Evolutionary conservation across 164 flowering plant genomes (phyloP), one percentile per base, ranked within the genome.

Genomic region (Annona cherimola): DNA sequence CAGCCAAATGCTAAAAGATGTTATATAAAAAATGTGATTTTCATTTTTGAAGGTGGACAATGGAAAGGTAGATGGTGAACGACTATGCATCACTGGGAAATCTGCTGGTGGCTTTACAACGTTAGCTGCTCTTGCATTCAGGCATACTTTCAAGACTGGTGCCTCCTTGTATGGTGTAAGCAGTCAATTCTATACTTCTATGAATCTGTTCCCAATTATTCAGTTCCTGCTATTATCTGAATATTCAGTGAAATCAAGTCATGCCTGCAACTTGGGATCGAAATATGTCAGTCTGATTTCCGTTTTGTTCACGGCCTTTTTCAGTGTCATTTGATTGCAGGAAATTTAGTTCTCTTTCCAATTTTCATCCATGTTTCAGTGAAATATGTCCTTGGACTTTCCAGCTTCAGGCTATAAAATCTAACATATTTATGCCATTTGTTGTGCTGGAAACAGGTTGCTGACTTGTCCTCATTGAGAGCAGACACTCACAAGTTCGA

Each of bases 61-160:
- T 70, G 96, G 97, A 75, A 91, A 83, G 81, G 99, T 82, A 57
- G 99, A 95, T 81, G 83, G 83, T 1, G 79, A 84, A 59, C 84
- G 96, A 40, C 84, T 93, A 14, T 93, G 98, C 70, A 88, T 93
- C 26, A 89, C 96, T 62, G 99, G 99, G 69, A 86, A 84, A 67
- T 95, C 99, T 74, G 99, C 99, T 71, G 99, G 98, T 76, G 98
- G 99, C 42, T 95, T 89, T 81, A 93, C 98, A 73, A 93, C 98
- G 68, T 79, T 95, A 75, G 98, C 98, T 80, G 86, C 97, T 75
- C 97, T 95, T 80, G 97, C 97, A 64, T 95, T 95, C 73, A 91
- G 77, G 75, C 81, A 91, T 42, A 86, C 82, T 18, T 95, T 95
- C 75, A 93, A 88, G 79, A 98, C 98, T 64, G 98, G 99, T 62